Percentiles rank a stretch among this genome's conserved stretches.
Evolutionary conservation across 148 eudicot genomes (phyloP).

Genomic region (Euryodendron excelsum): DNA sequence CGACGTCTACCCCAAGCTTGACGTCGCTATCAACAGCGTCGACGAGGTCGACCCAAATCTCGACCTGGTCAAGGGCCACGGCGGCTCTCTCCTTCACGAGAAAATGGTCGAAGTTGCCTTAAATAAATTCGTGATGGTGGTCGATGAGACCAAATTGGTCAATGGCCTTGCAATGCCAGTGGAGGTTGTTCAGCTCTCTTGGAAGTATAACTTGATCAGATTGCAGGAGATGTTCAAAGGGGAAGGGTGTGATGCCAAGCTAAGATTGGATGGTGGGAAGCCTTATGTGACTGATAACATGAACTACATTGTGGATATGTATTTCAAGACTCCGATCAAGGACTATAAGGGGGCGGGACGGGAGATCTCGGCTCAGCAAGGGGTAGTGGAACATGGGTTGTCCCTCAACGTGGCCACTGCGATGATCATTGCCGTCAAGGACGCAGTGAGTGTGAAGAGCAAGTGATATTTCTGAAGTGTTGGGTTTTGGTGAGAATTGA

Average conservation of each 20-base stretch:
- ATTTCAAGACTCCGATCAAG: constrained; percentile 77
- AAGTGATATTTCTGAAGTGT: constrained; percentile 40
- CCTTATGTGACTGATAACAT: constrained; percentile 93
- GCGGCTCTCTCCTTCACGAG: constrained; percentile 82
- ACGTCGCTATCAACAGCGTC: constrained; percentile 92
- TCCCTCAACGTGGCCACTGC: constrained; percentile 80
- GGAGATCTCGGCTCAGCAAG: constrained; percentile 72
- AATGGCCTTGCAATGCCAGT: constrained; percentile 90
- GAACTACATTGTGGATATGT: constrained; percentile 91
- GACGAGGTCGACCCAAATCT: constrained; percentile 93
- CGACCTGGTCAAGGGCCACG: constrained; percentile 89
- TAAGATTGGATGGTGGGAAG: constrained; percentile 73
- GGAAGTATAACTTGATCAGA: constrained; percentile 81
- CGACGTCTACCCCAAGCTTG: constrained; percentile 69
- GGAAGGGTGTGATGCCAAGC: constrained; percentile 71
- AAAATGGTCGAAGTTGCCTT: constrained; percentile 95
- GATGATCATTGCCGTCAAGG: constrained; percentile 82
- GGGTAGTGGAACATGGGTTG: constrained; percentile 96
- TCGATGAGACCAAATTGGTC: constrained; percentile 77
- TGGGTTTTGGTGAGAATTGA: constrained; percentile 16
- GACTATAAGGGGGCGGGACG: constrained; percentile 69
- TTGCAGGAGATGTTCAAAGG: constrained; percentile 64
- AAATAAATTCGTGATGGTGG: constrained; percentile 79
- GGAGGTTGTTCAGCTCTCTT: constrained; percentile 89
- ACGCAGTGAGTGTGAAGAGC: constrained; percentile 68